These are phyloP conservation scores for Kluyveromyces starmeri DNA, from an alignment of 805 yeast species.

Conservation along the genomic window DNA sequence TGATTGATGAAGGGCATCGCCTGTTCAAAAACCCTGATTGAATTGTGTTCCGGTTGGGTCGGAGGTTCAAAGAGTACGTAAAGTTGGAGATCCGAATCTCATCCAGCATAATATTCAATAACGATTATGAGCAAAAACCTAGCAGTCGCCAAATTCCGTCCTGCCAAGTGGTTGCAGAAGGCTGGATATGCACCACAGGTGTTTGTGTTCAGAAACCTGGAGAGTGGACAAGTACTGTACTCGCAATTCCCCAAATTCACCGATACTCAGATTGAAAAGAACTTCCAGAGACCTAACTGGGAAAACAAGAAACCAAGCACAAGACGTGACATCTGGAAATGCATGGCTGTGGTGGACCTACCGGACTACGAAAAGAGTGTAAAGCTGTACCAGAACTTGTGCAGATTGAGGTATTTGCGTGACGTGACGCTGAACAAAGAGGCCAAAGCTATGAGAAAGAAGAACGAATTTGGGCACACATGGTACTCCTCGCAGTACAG, in stretches of 20 bases:
- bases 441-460: conserved; percentile 60
- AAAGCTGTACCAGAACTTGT: conserved; percentile 64
- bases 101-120: too few relatives aligned
- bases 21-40: too few relatives aligned
- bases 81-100: too few relatives aligned
- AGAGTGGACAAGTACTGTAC: conserved; percentile 82
- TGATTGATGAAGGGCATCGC: too few relatives aligned
- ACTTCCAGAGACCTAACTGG: conserved; percentile 77
- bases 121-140: conserved; percentile 4
- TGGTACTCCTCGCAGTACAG: conserved; percentile 86
- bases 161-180: conserved; percentile 46
- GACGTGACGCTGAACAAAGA: conserved; percentile 51
- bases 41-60: too few relatives aligned
- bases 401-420: conserved; percentile 64
- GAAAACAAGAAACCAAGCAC: conserved; percentile 71
- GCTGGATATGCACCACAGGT: conserved; percentile 77
- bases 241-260: conserved; percentile 65
- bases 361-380: conserved; percentile 53
- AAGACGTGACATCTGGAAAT: conserved; percentile 83
- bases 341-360: conserved; percentile 76
- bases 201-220: conserved; percentile 72
- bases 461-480: conserved; percentile 66
- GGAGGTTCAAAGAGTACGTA: too few relatives aligned
- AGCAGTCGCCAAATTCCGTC: conserved; percentile 38
- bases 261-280: conserved; percentile 44